Base-by-base conservation (phyloP, 352 stramenopile species). In the Thraustotheca clavata region DNA sequence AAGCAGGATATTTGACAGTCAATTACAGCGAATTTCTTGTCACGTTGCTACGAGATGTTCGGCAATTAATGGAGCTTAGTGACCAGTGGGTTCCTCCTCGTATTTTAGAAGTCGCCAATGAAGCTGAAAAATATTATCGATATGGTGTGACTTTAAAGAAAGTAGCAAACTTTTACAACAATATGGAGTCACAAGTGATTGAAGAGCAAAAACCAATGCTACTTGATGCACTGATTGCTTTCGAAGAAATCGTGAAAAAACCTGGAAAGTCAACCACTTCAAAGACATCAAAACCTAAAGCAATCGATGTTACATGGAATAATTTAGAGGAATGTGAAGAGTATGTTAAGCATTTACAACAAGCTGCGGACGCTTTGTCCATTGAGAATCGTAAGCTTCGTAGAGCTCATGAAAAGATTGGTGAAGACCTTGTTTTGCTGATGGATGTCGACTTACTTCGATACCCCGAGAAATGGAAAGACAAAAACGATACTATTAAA, bases 131-230 rank as follows among this genome's bases (percentile, higher is more conserved):
- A 60, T 97, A 94, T 78, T 97, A 97, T 69, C 87, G 90, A 18
- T 97, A 95, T 68, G 93, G 89, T 14, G 89, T 98, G 8, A 93
- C 91, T 52, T 75, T 98, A 20, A 97, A 98, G 67, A 98, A 98
- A 70, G 88, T 97, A 6, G 90, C 94, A 1, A 97, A 97, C 60
- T 98, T 98, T 68, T 98, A 98, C 83, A 98, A 98, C 77, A 96
- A 86, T 60, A 94, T 98, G 67, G 90, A 96, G 27, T 82, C 80
- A 7, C 81, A 97, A 59, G 98, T 98, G 69, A 97, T 98, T 27
- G 78, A 91, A 9, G 83, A 90, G 55, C 92, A 98, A 76, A 97
- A 97, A 61, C 84, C 90, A 2, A 96, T 98, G 88, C 77, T 98
- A 18, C 71, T 98, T 2, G 87, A 97, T 47, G 88, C 87, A 16